Base-by-base conservation (phyloP, 257 asterid genomes). In the Catharanthus roseus region DNA sequence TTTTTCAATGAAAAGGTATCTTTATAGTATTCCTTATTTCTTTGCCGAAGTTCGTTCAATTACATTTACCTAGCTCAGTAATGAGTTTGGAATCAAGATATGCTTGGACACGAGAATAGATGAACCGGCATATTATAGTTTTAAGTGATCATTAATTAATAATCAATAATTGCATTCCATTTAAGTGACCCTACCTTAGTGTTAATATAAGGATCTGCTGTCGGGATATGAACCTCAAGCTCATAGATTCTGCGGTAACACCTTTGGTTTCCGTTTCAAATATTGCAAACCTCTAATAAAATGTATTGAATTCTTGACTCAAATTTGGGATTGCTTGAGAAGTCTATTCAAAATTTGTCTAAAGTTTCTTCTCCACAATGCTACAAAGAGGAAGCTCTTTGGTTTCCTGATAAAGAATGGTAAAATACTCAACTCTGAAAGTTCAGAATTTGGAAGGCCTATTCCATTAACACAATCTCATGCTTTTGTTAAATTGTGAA, bases 1-100 rank as follows among this genome's bases (percentile, higher is more conserved):
- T 81, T 90, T 90, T 77, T 84, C 96, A 15, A 77, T 90, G 90
- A 89, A 83, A 81, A 90, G 98, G 98, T 89, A 84, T 47, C 84
- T 69, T 83, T 77, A 85, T 23, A 49, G n/a, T n/a, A 76, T 51
- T 42, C 31, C 63, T 29, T 44, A 8, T 29, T 31, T 5, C 7
- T 51, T 29, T 74, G 23, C 53, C 16, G 3, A 12, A 38, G 12
- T 38, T 10, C 38, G 0, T 28, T 47, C 49, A 5, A n/a, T 34
- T 34, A 34, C 18, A 58, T 21, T 34, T 13, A 8, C 11, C 53
- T 57, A 39, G 0, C 50, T 36, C 2, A 0, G 12, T 10, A 58
- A 28, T 1, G 19, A 26, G 10, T 33, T 58, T 19, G 33, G 11
- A 26, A 26, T 38, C 15, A 8, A n/a, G 8, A 39, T 38, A 13